phyloP scores from a whole-genome alignment of 345 rosid species.

The Rhodamnia rubescens region DNA sequence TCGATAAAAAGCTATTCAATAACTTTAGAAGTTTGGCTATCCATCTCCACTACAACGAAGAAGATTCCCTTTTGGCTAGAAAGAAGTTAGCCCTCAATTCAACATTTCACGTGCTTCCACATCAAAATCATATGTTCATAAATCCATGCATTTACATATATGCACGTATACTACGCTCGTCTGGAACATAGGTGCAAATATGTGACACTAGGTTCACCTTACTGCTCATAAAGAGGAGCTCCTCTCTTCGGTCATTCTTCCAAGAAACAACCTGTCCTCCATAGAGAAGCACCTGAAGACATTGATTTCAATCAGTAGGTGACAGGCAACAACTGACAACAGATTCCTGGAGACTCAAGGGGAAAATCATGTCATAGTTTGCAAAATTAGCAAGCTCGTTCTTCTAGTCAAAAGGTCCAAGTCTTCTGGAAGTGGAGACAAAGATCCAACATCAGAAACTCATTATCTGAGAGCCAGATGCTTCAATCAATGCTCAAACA shows the following conservation, averaged over 20 bases:
- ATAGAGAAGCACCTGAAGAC: conserved; percentile 70
- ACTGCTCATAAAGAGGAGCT: conserved; percentile 72
- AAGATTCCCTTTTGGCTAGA: background rate
- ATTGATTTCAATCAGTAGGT: background rate
- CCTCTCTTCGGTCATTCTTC: conserved; percentile 86
- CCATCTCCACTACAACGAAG: background rate
- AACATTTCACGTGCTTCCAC: background rate
- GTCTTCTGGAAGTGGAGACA: background rate
- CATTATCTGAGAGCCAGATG: background rate
- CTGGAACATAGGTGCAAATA: background rate
- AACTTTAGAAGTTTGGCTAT: background rate
- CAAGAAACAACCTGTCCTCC: conserved; percentile 95
- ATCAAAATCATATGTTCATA: background rate
- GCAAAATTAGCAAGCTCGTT: background rate
- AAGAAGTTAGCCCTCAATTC: background rate
- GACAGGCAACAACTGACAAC: background rate
- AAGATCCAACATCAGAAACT: background rate
- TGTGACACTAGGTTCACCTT: conserved; percentile 33
- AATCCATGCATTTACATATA: background rate
- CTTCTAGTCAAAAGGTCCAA: background rate
- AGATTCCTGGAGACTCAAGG: background rate
- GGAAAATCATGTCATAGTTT: background rate
- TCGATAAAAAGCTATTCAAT: background rate
- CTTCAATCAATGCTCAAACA: background rate
- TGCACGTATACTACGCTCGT: background rate